Conservation (phyloP, 2,329 filamentous ascomycete genomes). For the Capronia epimyces region DNA sequence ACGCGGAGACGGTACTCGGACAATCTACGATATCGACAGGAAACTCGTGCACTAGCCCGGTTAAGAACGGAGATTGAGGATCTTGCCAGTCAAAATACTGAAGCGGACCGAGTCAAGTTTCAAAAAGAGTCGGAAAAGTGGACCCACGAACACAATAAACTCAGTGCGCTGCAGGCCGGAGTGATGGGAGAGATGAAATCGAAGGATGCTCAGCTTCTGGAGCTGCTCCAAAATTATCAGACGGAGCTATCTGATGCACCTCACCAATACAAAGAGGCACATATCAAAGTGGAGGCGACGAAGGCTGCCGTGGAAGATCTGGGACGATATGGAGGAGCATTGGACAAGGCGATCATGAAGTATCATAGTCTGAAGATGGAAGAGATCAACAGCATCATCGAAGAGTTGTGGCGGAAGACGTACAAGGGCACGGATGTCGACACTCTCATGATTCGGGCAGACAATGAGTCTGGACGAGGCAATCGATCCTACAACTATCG, state of each 20-base stretch:
- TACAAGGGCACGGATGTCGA: constrained; percentile 98
- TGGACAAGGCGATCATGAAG: constrained; percentile 96
- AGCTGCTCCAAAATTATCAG: constrained; percentile 73
- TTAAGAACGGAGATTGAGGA: constrained; percentile 66
- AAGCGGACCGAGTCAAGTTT: constrained; percentile 73
- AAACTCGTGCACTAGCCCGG: constrained; percentile 60
- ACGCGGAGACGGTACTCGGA: constrained; percentile 83
- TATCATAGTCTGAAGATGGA: constrained; percentile 97
- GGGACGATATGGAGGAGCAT: constrained; percentile 70
- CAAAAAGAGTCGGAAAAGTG: constrained; percentile 62
- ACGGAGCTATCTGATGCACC: constrained; percentile 81
- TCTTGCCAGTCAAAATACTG: constrained; percentile 72
- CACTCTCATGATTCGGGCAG: constrained; percentile 89
- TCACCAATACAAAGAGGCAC: constrained; percentile 73
- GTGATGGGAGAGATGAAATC: constrained; percentile 74
- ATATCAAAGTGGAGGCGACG: constrained; percentile 85
- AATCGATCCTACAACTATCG: constrained; percentile 94
- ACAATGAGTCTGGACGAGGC: constrained; percentile 61
- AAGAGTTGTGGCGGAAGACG: constrained; percentile 93
- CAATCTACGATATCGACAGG: constrained; percentile 79
- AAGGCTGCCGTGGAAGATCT: constrained; percentile 91
- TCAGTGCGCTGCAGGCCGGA: constrained; percentile 66
- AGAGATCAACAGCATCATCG: constrained; percentile 90
- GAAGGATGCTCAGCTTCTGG: constrained; percentile 72
- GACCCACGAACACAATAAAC: constrained; percentile 62